phyloP scores from a whole-genome alignment of 768 basidiomycete genomes.

The Pulveroboletus sp. region DNA sequence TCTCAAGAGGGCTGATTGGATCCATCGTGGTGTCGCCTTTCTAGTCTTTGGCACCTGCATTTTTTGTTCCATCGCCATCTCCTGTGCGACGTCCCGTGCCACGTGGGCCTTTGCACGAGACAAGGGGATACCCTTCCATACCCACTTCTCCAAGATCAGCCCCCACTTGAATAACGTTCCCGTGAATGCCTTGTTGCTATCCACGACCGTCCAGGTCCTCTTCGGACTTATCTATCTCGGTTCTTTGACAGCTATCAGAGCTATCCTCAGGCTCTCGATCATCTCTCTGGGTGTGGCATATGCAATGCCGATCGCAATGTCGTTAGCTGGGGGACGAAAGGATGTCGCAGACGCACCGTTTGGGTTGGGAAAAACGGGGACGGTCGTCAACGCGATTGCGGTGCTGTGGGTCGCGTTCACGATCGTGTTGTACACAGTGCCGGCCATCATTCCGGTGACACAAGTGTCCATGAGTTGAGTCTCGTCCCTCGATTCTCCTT shows the following conservation, averaged over 20 bases:
- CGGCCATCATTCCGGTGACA: slow-evolving; percentile 55
- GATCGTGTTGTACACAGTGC: slow-evolving; percentile 68
- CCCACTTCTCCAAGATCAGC: slow-evolving; percentile 45
- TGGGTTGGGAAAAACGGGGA: slow-evolving; percentile 43
- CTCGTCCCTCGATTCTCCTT: too few species aligned
- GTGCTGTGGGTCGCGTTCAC: slow-evolving; percentile 60
- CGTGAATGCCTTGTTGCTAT: slow-evolving; percentile 56
- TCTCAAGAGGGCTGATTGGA: too few species aligned
- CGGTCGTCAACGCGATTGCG: slow-evolving; percentile 45
- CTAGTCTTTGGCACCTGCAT: slow-evolving; percentile 51
- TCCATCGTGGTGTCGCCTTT: neutral
- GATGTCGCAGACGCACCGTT: slow-evolving; percentile 50
- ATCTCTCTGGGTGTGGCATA: slow-evolving; percentile 66
- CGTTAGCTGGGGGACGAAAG: slow-evolving; percentile 41
- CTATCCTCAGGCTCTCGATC: slow-evolving; percentile 62
- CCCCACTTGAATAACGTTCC: slow-evolving; percentile 45
- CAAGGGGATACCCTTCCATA: slow-evolving; percentile 55
- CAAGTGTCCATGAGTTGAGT: slow-evolving; percentile 43
- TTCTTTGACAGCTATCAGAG: slow-evolving; percentile 61
- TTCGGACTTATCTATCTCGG: slow-evolving; percentile 63
- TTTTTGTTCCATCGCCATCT: slow-evolving; percentile 65
- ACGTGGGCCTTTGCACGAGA: slow-evolving; percentile 73
- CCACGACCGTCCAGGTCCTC: slow-evolving; percentile 52
- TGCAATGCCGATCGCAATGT: slow-evolving; percentile 57
- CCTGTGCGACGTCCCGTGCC: slow-evolving; percentile 62